Conservation (phyloP, 1,139 yeast genomes). For the Blastobotrys indianensis region DNA sequence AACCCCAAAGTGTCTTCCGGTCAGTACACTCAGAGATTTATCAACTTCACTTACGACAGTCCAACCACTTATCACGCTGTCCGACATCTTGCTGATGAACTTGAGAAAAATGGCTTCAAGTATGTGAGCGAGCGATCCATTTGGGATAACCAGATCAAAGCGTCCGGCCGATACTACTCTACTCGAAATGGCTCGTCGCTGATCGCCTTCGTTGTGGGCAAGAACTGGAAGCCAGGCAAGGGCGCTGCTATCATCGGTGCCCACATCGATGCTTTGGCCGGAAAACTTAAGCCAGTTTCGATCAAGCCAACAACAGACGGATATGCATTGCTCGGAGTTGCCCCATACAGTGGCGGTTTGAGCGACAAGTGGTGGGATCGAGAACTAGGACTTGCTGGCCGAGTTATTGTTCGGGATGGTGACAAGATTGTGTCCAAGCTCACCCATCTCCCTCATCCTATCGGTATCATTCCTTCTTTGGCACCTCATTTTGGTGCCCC, state of each 20-base stretch:
- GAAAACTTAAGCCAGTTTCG: constrained; percentile 72
- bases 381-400: constrained; percentile 85
- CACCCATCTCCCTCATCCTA: constrained; percentile 74
- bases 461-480: constrained; percentile 85
- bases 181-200: constrained; percentile 74
- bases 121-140: constrained; percentile 64
- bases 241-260: constrained; percentile 85
- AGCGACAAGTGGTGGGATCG: constrained; percentile 85
- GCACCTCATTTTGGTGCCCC: constrained; percentile 92
- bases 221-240: constrained; percentile 61
- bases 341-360: constrained; percentile 89
- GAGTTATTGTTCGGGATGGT: constrained; percentile 56
- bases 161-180: constrained; percentile 67
- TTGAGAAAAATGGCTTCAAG: constrained; percentile 33
- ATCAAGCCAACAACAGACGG: constrained; percentile 63
- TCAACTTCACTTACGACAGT: constrained; percentile 72
- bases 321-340: constrained; percentile 82
- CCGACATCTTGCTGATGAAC: constrained; percentile 40
- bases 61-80: constrained; percentile 96
- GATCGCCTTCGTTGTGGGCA: constrained; percentile 74
- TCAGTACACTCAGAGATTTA: constrained; percentile 45
- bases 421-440: constrained; percentile 58
- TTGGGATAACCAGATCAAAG: constrained; percentile 55
- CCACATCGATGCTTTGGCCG: constrained; percentile 86
- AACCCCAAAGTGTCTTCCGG: constrained; percentile 18